Percentiles rank a stretch among this genome's conserved stretches.
Evolutionary conservation across 1,139 yeast species (phyloP).

Genomic region (Suzukiozyma palmioleophila): DNA sequence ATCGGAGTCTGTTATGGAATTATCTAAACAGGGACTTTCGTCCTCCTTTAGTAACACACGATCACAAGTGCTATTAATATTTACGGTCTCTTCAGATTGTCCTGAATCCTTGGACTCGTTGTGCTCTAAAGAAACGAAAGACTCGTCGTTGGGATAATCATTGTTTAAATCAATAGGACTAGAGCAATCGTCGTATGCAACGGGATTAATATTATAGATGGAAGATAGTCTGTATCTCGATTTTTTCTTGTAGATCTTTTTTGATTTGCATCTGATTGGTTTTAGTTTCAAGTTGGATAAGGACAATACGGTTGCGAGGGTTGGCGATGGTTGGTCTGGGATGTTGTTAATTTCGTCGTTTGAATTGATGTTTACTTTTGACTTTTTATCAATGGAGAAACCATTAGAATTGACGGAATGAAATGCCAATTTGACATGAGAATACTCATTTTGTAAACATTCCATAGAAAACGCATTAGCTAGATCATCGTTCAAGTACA

Average conservation of each 20-base stretch:
- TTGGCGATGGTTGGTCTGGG: conserved; percentile 11
- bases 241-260: conserved; percentile 36
- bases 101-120: background rate
- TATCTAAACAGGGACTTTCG: background rate
- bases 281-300: conserved; percentile 37
- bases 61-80: conserved; percentile 7
- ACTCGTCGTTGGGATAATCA: background rate
- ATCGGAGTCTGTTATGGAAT: conserved; percentile 4
- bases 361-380: background rate
- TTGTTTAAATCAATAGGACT: conserved; percentile 2
- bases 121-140: background rate
- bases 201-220: conserved; percentile 36
- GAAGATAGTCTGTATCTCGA: conserved; percentile 38
- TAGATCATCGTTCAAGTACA: background rate
- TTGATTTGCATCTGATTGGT: conserved; percentile 35
- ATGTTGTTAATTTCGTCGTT: conserved; percentile 1
- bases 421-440: background rate
- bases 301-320: conserved; percentile 21
- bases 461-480: background rate
- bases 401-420: background rate
- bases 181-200: conserved; percentile 17
- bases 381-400: background rate
- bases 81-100: conserved; percentile 10
- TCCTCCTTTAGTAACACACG: background rate
- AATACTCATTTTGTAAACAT: background rate